phyloP scores from a whole-genome alignment of 805 yeast species.

The Clavispora asparagi region DNA sequence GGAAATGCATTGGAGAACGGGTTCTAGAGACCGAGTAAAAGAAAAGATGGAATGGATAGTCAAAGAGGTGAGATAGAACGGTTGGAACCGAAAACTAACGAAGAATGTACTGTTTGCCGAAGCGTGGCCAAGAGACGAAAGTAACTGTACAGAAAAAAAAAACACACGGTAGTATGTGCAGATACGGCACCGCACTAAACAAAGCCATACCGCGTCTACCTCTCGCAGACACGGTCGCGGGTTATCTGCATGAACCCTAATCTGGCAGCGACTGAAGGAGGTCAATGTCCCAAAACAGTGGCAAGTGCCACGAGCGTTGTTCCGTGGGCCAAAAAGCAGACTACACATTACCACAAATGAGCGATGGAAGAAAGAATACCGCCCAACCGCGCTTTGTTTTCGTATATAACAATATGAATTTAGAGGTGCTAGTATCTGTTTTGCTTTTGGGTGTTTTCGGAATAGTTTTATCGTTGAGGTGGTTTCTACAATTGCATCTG shows the following conservation, averaged over 20 bases:
- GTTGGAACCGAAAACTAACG: neutral
- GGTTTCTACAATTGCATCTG: neutral
- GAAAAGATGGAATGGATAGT: neutral
- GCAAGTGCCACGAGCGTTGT: neutral
- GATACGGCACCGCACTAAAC: neutral
- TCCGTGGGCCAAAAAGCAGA: neutral
- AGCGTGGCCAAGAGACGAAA: neutral
- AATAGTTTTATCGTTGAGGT: too few species aligned
- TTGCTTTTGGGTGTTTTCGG: too few species aligned
- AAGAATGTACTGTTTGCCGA: neutral
- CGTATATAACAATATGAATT: neutral
- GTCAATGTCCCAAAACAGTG: neutral
- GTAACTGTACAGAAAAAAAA: neutral
- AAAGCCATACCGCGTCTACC: neutral
- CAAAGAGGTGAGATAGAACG: too few species aligned
- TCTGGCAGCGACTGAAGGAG: neutral
- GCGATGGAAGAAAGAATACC: neutral
- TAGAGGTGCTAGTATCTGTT: too few species aligned
- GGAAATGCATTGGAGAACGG: conserved; percentile 9
- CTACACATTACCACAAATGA: neutral
- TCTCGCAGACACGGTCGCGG: neutral
- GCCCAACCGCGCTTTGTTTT: neutral
- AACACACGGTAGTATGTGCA: conserved; percentile 1
- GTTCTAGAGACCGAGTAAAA: neutral
- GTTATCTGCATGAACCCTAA: neutral